These are phyloP conservation scores for Hygrocybe coccinea DNA, from an alignment of 768 basidiomycete species.

Conservation along the genomic window DNA sequence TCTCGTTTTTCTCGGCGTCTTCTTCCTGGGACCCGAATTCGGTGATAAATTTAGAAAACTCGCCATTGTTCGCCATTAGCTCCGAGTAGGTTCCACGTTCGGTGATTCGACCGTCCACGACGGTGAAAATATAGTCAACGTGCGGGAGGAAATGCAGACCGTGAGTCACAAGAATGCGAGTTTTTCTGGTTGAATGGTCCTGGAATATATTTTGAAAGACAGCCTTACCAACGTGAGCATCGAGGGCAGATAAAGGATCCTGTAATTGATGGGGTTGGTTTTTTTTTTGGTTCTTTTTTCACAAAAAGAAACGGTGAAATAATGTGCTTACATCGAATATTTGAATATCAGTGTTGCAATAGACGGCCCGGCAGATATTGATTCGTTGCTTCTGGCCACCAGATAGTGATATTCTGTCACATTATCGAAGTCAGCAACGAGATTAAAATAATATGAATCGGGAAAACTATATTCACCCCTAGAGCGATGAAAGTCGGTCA, in stretches of 20 bases:
- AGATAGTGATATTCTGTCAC: slow-evolving; percentile 71
- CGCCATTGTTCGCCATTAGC: slow-evolving; percentile 57
- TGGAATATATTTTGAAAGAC: slow-evolving; percentile 83
- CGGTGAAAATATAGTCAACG: slow-evolving; percentile 79
- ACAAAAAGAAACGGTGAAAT: neutral
- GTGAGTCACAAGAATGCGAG: slow-evolving; percentile 86
- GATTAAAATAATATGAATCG: neutral
- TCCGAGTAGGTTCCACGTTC: slow-evolving; percentile 78
- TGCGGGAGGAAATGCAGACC: slow-evolving; percentile 85
- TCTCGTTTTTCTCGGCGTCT: slow-evolving; percentile 39
- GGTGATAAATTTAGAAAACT: slow-evolving; percentile 66
- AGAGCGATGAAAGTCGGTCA: too few species aligned
- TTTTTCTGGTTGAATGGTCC: slow-evolving; percentile 59
- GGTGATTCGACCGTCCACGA: slow-evolving; percentile 70
- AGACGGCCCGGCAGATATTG: slow-evolving; percentile 83
- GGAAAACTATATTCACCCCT: neutral
- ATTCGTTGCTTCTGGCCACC: slow-evolving; percentile 78
- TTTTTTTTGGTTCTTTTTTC: too few species aligned
- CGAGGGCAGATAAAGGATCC: slow-evolving; percentile 87
- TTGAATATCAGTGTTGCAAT: slow-evolving; percentile 80
- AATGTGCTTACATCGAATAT: slow-evolving; percentile 63
- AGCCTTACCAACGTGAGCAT: slow-evolving; percentile 86
- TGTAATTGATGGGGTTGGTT: too few species aligned
- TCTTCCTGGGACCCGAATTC: slow-evolving; percentile 76
- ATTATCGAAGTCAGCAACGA: slow-evolving; percentile 5